Conservation (phyloP, 805 yeast species). For the Pichia californica region DNA sequence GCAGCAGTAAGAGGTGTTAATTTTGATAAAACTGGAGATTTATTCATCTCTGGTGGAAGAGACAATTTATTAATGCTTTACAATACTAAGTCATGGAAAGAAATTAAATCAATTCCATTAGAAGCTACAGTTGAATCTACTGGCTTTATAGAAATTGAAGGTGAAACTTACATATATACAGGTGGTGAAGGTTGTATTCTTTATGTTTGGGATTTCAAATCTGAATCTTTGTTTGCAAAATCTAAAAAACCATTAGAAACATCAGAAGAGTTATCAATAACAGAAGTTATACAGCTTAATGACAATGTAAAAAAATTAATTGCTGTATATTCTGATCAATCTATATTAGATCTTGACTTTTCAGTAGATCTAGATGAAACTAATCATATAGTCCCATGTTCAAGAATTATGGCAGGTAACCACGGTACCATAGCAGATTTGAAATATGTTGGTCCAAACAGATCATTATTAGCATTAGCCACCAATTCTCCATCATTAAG, state of each 20-base stretch:
- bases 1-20: slow-evolving; percentile 84
- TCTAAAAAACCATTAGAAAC: slow-evolving; percentile 46
- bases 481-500: slow-evolving; percentile 90
- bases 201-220: slow-evolving; percentile 52
- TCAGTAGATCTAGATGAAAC: slow-evolving; percentile 23
- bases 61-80: slow-evolving; percentile 69
- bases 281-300: slow-evolving; percentile 40
- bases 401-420: slow-evolving; percentile 73
- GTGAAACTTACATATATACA: slow-evolving; percentile 42
- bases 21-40: slow-evolving; percentile 45
- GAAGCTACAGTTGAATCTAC: slow-evolving; percentile 66
- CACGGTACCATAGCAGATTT: slow-evolving; percentile 94
- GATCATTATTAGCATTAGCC: slow-evolving; percentile 66
- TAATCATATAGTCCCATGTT: slow-evolving; percentile 33
- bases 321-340: slow-evolving; percentile 77
- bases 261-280: slow-evolving; percentile 66
- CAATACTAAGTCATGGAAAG: slow-evolving; percentile 45
- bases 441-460: slow-evolving; percentile 62
- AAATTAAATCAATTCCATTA: slow-evolving; percentile 62
- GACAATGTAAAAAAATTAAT: slow-evolving; percentile 34
- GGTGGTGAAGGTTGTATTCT: slow-evolving; percentile 77
- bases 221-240: slow-evolving; percentile 41
- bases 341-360: slow-evolving; percentile 38
- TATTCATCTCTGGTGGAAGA: slow-evolving; percentile 79
- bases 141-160: slow-evolving; percentile 44